Evolutionary conservation across 164 flowering plant genomes (phyloP).

Genomic region (Aristolochia californica): DNA sequence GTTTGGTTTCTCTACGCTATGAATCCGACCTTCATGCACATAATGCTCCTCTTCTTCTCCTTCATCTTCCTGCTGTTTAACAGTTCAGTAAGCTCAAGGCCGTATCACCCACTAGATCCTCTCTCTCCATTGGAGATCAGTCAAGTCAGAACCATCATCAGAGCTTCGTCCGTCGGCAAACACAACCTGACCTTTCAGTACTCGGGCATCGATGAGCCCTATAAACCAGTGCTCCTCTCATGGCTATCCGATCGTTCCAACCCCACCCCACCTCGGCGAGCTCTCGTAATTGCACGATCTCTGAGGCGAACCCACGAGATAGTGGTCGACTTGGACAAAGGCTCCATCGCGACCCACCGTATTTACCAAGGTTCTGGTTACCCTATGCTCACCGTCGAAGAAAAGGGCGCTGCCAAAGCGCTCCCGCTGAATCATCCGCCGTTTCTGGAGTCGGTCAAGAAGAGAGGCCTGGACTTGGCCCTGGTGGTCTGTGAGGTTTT

Average conservation of each 20-base stretch:
- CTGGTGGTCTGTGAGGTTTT: slow-evolving; percentile 28
- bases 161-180: slow-evolving; percentile 1
- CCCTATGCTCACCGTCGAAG: slow-evolving; percentile 33
- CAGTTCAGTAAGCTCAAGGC: too few species aligned
- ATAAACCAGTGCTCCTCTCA: slow-evolving; percentile 17
- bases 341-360: slow-evolving; percentile 18
- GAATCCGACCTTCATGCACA: too few species aligned
- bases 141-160: slow-evolving; percentile 16
- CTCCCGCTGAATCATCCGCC: slow-evolving; percentile 22
- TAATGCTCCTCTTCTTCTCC: too few species aligned
- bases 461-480: slow-evolving; percentile 30
- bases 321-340: slow-evolving; percentile 25
- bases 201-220: slow-evolving; percentile 30
- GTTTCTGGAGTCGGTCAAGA: slow-evolving; percentile 23
- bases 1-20: too few species aligned
- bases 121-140: slow-evolving; percentile 23
- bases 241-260: slow-evolving; percentile 18
- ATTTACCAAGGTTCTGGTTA: slow-evolving; percentile 34
- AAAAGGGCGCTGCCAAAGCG: slow-evolving; percentile 14
- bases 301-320: slow-evolving; percentile 34
- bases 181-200: slow-evolving; percentile 25
- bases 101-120: slow-evolving; percentile 27
- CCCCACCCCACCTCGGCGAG: slow-evolving; percentile 31
- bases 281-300: slow-evolving; percentile 27
- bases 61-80: too few species aligned